Evolutionary conservation across 2,329 filamentous ascomycete species (phyloP), one percentile per base, ranked within the genome.

Genomic region (Beauveria scarabaeidicola): DNA sequence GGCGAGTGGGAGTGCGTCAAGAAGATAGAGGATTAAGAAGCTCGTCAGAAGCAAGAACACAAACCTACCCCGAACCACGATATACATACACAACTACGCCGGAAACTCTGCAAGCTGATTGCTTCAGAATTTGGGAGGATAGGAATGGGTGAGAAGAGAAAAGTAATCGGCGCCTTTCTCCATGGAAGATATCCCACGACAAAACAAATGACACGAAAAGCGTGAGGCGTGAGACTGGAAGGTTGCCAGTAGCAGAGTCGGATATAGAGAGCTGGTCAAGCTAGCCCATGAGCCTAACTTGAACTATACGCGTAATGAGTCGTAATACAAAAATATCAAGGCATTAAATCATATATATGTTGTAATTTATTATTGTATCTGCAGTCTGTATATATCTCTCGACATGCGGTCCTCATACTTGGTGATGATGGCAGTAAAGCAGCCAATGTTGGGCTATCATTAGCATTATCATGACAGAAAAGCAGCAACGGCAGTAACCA

Each of bases 1-100:
- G 94, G 94, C 59, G 90, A 96, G 71, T 99, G 94, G 94, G 92
- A 97, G 76, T 90, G 89, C 69, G 90, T 97, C 65, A 97, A 96
- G 83, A 91, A 90, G 61, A 92, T 99, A 72, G 93, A 96, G 73
- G 91, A 96, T 77, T 96, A 80, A 69, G 64, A 15, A 17, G 25
- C 19, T 32, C 5, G 25, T 23, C 23, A 21, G 17, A 58, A 17
- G 29, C 32, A 32, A 43, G 36, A 21, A 38, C 6, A n/a, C n/a
- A 29, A 13, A 27, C 38, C 15, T 5, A 46, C n/a, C 38, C 27
- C 36, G 13, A 44, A 36, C 7, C 19, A 27, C 11, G 17, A 46
- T 27, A 46, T 29, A 52, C 19, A 23, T 36, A 25, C 27, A 27
- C 29, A n/a, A 46, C 27, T 52, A 46, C 27, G 25, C 27, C 38